phyloP scores from a whole-genome alignment of 257 asterid genomes.

The Solanum etuberosum region DNA sequence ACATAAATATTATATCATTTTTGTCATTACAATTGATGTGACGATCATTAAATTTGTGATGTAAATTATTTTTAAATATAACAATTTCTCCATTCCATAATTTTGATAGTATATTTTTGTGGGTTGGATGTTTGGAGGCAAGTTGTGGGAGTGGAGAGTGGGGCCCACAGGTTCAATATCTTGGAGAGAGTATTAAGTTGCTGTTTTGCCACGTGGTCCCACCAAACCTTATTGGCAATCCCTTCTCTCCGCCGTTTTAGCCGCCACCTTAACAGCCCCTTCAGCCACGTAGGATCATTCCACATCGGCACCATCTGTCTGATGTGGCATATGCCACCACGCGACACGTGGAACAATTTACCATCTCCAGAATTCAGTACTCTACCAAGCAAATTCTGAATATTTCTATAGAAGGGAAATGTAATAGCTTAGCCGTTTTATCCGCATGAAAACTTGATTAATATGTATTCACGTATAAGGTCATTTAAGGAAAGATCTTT shows the following conservation, averaged over 20 bases:
- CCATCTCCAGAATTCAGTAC: not conserved
- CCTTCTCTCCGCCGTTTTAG: conserved; percentile 20
- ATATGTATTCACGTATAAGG: too few relatives aligned
- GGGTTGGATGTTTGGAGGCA: not conserved
- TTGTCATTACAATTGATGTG: not conserved
- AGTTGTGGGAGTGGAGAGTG: conserved; percentile 8
- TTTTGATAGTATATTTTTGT: not conserved
- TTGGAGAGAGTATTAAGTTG: conserved; percentile 13
- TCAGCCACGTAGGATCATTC: conserved; percentile 13
- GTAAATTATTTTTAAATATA: not conserved
- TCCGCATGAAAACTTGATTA: too few relatives aligned
- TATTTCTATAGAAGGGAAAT: not conserved
- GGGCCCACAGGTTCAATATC: conserved; percentile 13
- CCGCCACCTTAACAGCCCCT: conserved; percentile 23
- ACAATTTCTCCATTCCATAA: not conserved
- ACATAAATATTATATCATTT: not conserved
- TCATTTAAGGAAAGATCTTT: too few relatives aligned
- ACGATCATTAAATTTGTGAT: not conserved
- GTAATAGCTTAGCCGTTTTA: not conserved
- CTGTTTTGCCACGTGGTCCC: conserved; percentile 20
- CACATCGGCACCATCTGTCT: conserved; percentile 24
- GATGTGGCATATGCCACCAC: not conserved
- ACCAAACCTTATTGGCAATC: conserved; percentile 4
- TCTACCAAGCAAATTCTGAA: not conserved
- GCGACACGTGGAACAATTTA: not conserved